Percentiles rank a stretch among this genome's conserved stretches.
Conservation (phyloP, 2,329 filamentous ascomycete genomes). For the Diaporthe vaccinii region DNA sequence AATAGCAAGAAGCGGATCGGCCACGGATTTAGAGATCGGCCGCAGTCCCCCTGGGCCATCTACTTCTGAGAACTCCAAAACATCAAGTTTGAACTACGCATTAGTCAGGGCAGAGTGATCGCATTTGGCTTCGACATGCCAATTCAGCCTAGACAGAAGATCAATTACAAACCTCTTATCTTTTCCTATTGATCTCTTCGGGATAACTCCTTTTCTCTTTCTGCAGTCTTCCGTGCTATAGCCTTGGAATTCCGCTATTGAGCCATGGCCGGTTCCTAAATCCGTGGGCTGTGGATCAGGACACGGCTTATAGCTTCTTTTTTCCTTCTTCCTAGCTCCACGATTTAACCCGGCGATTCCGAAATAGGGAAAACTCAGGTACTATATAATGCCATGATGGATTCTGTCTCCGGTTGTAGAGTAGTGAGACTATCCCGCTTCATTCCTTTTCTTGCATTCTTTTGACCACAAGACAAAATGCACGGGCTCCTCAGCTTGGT, state of each 20-base stretch:
- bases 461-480: background rate
- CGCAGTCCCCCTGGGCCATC: background rate
- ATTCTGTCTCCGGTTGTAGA: background rate
- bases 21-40: slow-evolving; percentile 18
- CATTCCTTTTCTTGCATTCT: background rate
- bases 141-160: background rate
- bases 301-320: background rate
- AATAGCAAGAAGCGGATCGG: slow-evolving; percentile 7
- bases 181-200: background rate
- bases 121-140: background rate
- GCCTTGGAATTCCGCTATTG: background rate
- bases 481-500: background rate
- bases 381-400: slow-evolving; percentile 4
- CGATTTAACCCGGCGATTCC: slow-evolving; percentile 10
- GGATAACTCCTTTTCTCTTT: background rate
- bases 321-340: background rate
- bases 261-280: background rate
- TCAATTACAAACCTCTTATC: background rate
- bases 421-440: background rate
- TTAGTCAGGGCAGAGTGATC: background rate
- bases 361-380: background rate
- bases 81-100: background rate
- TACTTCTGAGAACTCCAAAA: background rate
- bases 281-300: slow-evolving; percentile 18
- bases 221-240: background rate